Percentiles rank a stretch among this genome's conserved stretches.
Conservation (phyloP, 768 basidiomycete species). For the Lentinula edodes region DNA sequence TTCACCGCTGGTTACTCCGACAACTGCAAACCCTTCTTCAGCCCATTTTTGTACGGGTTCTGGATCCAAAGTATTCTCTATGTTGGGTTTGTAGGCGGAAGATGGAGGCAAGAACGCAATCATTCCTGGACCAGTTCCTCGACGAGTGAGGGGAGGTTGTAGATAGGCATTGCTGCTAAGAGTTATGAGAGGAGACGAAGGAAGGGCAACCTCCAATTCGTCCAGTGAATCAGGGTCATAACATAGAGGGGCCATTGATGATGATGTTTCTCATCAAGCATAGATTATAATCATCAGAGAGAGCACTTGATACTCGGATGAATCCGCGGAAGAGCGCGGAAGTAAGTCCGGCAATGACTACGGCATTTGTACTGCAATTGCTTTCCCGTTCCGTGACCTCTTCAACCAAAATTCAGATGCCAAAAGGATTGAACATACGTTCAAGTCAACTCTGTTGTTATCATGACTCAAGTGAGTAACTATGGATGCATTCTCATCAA, state of each 20-base stretch:
- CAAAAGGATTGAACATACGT: background rate
- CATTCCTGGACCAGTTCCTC: conserved; percentile 43
- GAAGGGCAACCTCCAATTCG: conserved; percentile 36
- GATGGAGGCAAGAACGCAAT: conserved; percentile 34
- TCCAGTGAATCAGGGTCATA: conserved; percentile 35
- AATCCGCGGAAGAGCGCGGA: background rate
- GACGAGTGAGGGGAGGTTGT: conserved; percentile 44
- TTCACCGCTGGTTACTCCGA: conserved; percentile 24
- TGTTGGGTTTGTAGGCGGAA: conserved; percentile 18
- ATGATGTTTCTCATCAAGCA: background rate
- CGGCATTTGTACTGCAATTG: background rate
- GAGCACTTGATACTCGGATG: background rate
- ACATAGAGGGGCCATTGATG: conserved; percentile 10
- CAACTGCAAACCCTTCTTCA: conserved; percentile 47
- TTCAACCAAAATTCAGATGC: background rate
- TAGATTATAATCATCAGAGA: background rate
- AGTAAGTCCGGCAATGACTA: too few species aligned
- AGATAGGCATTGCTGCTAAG: conserved; percentile 27
- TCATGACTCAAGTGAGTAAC: conserved; percentile 2
- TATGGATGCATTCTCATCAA: conserved; percentile 9
- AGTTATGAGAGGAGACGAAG: conserved; percentile 29
- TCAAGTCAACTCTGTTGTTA: background rate
- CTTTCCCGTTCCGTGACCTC: background rate
- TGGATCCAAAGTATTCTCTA: conserved; percentile 35
- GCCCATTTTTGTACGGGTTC: conserved; percentile 49